Conservation (phyloP, 2,329 filamentous ascomycete species). For the Phyllosticta citrichinensis region DNA sequence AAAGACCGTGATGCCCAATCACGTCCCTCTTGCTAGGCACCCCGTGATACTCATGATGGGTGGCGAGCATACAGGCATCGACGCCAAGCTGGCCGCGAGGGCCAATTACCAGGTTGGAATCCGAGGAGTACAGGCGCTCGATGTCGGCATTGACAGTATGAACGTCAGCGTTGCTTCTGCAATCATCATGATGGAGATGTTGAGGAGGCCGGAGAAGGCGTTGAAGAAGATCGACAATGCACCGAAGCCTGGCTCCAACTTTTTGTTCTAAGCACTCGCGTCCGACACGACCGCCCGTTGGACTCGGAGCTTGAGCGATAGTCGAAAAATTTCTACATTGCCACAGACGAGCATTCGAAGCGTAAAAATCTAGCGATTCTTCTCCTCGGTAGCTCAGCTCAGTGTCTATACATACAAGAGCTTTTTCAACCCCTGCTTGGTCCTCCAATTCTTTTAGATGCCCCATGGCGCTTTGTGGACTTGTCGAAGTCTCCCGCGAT, state of each 20-base stretch:
- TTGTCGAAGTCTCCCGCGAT: neutral
- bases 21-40: slow-evolving; percentile 26
- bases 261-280: neutral
- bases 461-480: neutral
- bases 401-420: neutral
- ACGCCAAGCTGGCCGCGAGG: slow-evolving; percentile 32
- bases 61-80: slow-evolving; percentile 22
- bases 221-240: neutral
- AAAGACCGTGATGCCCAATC: slow-evolving; percentile 12
- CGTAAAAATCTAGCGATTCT: too few relatives aligned
- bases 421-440: neutral
- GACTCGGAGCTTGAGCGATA: too few relatives aligned
- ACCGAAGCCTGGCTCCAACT: neutral
- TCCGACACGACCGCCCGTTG: too few relatives aligned
- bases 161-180: slow-evolving; percentile 87
- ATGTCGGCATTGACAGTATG: slow-evolving; percentile 67
- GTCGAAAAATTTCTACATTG: too few relatives aligned
- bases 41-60: slow-evolving; percentile 69
- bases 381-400: too few relatives aligned
- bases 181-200: slow-evolving; percentile 61
- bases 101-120: slow-evolving; percentile 60
- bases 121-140: slow-evolving; percentile 35
- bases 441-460: neutral
- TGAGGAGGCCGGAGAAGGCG: slow-evolving; percentile 22
- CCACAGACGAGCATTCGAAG: too few relatives aligned